Base-by-base conservation (phyloP, 2,329 filamentous ascomycete genomes). In the Aspergillus persii region DNA sequence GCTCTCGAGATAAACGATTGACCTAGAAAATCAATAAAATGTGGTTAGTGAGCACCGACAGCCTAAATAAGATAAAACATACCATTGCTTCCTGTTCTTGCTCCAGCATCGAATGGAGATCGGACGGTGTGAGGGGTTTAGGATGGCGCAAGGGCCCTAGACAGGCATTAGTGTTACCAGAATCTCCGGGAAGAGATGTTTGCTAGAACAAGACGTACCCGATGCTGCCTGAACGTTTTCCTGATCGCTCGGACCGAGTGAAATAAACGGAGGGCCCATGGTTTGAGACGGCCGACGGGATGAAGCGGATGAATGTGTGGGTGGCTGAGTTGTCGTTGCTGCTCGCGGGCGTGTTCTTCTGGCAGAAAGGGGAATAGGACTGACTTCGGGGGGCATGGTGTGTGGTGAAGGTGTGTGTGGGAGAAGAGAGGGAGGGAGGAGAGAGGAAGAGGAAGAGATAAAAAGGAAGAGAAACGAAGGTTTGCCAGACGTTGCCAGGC, bases 41-140 rank as follows among this genome's bases (percentile, higher is more conserved):
- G 12, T 56, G 23, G 31, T 9, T 2, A 33, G 54, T 30, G 11
- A 11, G 12, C 15, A 4, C 36, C 36, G 36, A 41, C n/a, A n/a
- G 36, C 36, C 12, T 6, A 41, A 11, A n/a, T 12, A 41, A 15
- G 36, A 4, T 41, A 15, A 41, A 15, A 7, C 23, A 27, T 82
- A 95, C 93, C 69, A 97, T 89, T 39, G 92, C 91, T 76, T 98
- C 94, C 69, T 98, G 93, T 73, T 98, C 94, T 76, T 96, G 95
- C 77, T 98, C 94, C 29, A 97, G 82, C 78, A 96, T 87, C 60
- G 90, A 82, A 75, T 97, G 92, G 61, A 98, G 82, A 74, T 98
- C 94, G 3, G 92, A 90, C 1, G 92, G 88, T 0, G 94, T 97
- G 73, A 97, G 79, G 3, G 93, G 93, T 39, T 91, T 85, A 5